Evolutionary conservation across 148 eudicot species (phyloP), one percentile per base, ranked within the genome.

Genomic region (Nepenthes gracilis): DNA sequence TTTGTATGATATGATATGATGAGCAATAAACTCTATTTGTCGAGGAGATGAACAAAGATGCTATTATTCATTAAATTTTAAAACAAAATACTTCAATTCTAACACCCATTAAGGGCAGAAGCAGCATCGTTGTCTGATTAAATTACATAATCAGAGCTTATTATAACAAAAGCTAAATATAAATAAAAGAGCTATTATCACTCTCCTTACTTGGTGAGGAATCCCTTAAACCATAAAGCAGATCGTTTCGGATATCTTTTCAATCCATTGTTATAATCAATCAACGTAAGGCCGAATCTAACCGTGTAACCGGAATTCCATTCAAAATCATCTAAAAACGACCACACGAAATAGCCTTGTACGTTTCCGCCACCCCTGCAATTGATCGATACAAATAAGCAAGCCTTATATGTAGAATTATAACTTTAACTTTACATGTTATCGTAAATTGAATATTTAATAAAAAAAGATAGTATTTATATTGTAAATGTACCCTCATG

Each of bases 211-310:
- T 58, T 34, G 60, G 55, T 61, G 32, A 52, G 36, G 36, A 36
- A 62, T 57, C 15, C 2, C 33, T 54, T 54, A 32, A 52, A 52
- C 80, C 73, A 76, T 12, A 58, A 37, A 33, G 80, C 70, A 5
- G 80, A 76, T 14, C 63, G 64, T 68, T 76, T 76, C 1, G 73
- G 73, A 60, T 76, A 68, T 65, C 80, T 56, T 45, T 76, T 72
- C 47, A 72, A 54, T 2, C 73, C 73, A 47, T 72, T n/a, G 47
- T 64, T 64, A 40, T 60, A 72, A 13, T 76, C 73, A 34, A 76
- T 67, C 35, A 58, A 76, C 52, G 68, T 68, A 35, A 76, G 60
- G 47, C 80, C 80, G 8, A 64, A 68, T 6, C 76, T 64, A 33
- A 72, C 58, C 0, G 67, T 68, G n/a, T 60, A 76, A 1, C 80